phyloP scores from a whole-genome alignment of 1,284 basidiomycete species.

The Megacollybia platyphylla region DNA sequence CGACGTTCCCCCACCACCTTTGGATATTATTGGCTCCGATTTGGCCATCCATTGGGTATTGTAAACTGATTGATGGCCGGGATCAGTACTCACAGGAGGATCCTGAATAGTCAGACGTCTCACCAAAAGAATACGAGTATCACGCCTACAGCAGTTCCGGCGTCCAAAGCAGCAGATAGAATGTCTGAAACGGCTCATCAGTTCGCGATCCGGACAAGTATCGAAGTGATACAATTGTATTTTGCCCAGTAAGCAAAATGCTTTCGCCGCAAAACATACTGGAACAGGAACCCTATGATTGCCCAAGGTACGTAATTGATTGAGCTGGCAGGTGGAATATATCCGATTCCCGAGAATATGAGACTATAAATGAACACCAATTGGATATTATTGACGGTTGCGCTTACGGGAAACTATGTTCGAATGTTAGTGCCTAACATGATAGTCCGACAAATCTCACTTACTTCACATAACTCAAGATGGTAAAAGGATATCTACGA shows the following conservation, averaged over 20 bases:
- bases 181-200: constrained; percentile 21
- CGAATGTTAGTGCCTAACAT: constrained; percentile 8
- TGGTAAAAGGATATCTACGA: constrained; percentile 28
- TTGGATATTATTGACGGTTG: neutral
- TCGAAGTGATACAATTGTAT: constrained; percentile 37
- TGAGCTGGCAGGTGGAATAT: constrained; percentile 28
- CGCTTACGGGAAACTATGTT: constrained; percentile 8
- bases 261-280: constrained; percentile 42
- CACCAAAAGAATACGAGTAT: constrained; percentile 38
- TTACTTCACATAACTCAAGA: constrained; percentile 33
- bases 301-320: constrained; percentile 30
- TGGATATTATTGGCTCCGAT: constrained; percentile 26
- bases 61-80: constrained; percentile 16
- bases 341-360: constrained; percentile 18
- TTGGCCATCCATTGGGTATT: constrained; percentile 31
- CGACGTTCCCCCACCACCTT: constrained; percentile 40
- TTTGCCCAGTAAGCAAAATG: constrained; percentile 65
- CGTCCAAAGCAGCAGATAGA: constrained; percentile 36
- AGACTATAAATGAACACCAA: neutral
- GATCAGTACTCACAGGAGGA: neutral
- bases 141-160: constrained; percentile 32
- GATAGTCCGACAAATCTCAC: constrained; percentile 23
- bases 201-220: neutral
- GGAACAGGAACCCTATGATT: constrained; percentile 38
- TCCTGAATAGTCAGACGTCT: constrained; percentile 5